Evolutionary conservation across 163 green algal genomes (phyloP).

Genomic region (Chlorella variabilis): DNA sequence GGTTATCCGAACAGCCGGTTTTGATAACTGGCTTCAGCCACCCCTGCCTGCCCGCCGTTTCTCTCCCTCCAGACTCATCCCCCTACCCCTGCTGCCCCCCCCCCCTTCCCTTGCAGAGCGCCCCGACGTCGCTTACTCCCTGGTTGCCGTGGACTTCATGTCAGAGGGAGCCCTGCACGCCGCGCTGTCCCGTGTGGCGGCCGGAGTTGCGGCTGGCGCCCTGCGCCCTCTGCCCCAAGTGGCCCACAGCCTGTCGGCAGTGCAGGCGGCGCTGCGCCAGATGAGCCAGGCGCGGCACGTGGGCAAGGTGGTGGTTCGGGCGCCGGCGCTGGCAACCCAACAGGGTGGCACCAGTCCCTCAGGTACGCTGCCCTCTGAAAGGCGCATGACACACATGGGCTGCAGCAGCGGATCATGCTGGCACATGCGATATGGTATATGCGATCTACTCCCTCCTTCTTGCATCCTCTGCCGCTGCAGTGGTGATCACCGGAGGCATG

Average conservation of each 20-base stretch:
- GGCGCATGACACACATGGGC: too few species aligned
- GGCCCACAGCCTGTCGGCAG: constrained; percentile 57
- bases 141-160: constrained; percentile 93
- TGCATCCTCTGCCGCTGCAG: neutral
- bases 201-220: constrained; percentile 55
- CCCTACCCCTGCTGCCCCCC: neutral
- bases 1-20: too few species aligned
- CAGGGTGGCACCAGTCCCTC: constrained; percentile 4
- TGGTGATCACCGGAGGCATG: constrained; percentile 80
- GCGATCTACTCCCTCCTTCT: too few species aligned
- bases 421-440: too few species aligned
- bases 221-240: constrained; percentile 70
- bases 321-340: constrained; percentile 19
- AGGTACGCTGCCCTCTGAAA: too few species aligned
- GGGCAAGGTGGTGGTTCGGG: constrained; percentile 86
- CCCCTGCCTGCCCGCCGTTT: neutral
- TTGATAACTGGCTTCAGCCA: too few species aligned
- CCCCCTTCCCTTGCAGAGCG: constrained; percentile 60
- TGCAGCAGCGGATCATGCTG: too few species aligned
- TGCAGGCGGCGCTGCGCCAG: constrained; percentile 78
- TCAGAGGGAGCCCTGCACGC: constrained; percentile 63
- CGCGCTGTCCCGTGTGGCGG: constrained; percentile 62
- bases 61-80: neutral
- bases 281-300: constrained; percentile 87
- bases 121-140: constrained; percentile 77